phyloP scores from a whole-genome alignment of 495 filamentous ascomycete species.

The Tuber brumale region DNA sequence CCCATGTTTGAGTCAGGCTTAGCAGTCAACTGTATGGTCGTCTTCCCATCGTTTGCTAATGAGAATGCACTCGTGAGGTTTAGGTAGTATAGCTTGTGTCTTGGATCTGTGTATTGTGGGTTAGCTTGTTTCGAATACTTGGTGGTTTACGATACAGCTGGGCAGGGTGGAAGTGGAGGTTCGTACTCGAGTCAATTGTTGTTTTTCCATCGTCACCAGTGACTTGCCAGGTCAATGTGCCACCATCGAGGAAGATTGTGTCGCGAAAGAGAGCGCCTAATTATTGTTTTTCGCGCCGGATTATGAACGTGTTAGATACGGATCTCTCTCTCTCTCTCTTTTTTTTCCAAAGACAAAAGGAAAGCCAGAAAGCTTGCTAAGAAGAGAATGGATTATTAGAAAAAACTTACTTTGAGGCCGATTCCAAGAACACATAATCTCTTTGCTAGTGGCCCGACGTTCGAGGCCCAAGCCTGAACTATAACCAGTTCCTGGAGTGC shows the following conservation, averaged over 20 bases:
- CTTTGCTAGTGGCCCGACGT: conserved; percentile 1
- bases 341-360: background rate
- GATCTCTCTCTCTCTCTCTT: background rate
- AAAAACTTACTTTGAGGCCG: conserved; percentile 30
- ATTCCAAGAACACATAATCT: conserved; percentile 22
- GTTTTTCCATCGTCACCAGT: conserved; percentile 15
- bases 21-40: conserved; percentile 34
- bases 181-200: background rate
- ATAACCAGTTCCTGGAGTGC: conserved; percentile 10
- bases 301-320: conserved; percentile 1
- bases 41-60: conserved; percentile 48
- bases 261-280: conserved; percentile 58
- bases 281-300: conserved; percentile 5
- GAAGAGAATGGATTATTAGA: background rate
- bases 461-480: conserved; percentile 5
- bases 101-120: conserved; percentile 44
- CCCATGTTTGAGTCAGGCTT: conserved; percentile 43
- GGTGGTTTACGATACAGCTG: background rate
- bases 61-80: conserved; percentile 56
- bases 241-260: conserved; percentile 64
- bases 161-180: conserved; percentile 9
- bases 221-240: conserved; percentile 32
- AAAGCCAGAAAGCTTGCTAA: background rate
- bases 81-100: conserved; percentile 50
- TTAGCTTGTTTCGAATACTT: background rate